Evolutionary conservation across 2,329 filamentous ascomycete genomes (phyloP), one percentile per base, ranked within the genome.

Genomic region (Rhynchosporium agropyri): DNA sequence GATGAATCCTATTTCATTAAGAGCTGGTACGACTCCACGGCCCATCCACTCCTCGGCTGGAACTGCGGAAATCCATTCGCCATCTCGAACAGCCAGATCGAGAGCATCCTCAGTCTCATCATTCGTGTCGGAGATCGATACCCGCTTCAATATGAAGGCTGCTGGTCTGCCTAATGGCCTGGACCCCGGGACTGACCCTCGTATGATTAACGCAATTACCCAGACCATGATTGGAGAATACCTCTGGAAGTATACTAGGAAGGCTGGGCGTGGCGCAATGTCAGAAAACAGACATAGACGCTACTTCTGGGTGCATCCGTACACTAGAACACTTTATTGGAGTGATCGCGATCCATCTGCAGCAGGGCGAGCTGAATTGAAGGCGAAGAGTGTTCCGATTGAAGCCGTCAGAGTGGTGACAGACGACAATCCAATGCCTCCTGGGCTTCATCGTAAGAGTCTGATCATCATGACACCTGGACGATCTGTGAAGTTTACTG

Each of bases 151-250:
- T 73, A 88, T 92, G 46, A 83, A 85, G 10, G 77, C 83, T 62
- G 83, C 20, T 20, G 20, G 83, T 57, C 80, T 86, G 60, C 79
- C 81, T 33, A 77, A 80, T 53, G 88, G 88, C 13, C 84, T 95
- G 64, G 85, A 86, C 9, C 81, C 87, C 26, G 84, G 85, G 67
- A 96, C 92, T 4, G 95, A 99, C 78, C 94, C 94, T 66, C 90
- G 94, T 71, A 97, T 99, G 92, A 98, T 99, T 70, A 92, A 97
- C 79, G 95, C 95, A 55, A 97, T 99, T 68, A 99, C 95, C 2
- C 94, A 99, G 77, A 98, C 95, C 20, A 99, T 99, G 95, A 98
- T 99, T 73, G 95, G 95, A 61, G 95, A 99, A 76, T 98, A 94
- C 76, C 82, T 99, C 46, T 99, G 95, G 95, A 99, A 99, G 76